Evolutionary conservation across 306 rosid genomes (phyloP).

Genomic region (Casuarina cunninghamiana): DNA sequence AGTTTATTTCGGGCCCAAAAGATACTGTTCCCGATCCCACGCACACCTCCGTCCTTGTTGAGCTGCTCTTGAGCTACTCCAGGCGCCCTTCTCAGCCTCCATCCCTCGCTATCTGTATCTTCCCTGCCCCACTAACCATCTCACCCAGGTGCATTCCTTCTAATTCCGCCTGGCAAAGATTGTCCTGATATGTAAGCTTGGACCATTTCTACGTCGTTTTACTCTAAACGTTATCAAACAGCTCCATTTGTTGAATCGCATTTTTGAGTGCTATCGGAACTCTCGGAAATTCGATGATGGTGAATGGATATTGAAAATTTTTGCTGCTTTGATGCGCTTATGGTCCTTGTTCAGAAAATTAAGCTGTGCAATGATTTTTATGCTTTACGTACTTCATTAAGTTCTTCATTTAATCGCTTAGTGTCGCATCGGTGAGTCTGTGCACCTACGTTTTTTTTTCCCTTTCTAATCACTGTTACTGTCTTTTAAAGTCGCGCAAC

Average conservation of each 20-base stretch:
- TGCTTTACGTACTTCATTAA: no score
- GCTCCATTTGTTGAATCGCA: neutral
- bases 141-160: neutral
- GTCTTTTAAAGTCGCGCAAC: no score
- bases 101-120: neutral
- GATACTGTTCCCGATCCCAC: neutral
- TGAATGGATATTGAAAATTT: neutral
- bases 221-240: neutral
- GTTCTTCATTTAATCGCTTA: neutral
- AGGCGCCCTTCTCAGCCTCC: neutral
- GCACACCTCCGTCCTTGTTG: no score
- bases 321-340: neutral
- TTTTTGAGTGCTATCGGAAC: neutral
- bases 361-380: neutral
- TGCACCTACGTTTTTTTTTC: neutral
- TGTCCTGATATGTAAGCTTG: neutral
- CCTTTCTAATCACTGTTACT: neutral
- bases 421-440: neutral
- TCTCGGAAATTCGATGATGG: neutral
- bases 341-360: neutral
- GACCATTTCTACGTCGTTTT: neutral
- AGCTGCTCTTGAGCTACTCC: no score
- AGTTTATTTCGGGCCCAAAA: neutral
- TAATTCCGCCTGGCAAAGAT: neutral
- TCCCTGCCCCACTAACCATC: no score